Evolutionary conservation across 306 rosid species (phyloP).

Genomic region (Castanospermum australe): DNA sequence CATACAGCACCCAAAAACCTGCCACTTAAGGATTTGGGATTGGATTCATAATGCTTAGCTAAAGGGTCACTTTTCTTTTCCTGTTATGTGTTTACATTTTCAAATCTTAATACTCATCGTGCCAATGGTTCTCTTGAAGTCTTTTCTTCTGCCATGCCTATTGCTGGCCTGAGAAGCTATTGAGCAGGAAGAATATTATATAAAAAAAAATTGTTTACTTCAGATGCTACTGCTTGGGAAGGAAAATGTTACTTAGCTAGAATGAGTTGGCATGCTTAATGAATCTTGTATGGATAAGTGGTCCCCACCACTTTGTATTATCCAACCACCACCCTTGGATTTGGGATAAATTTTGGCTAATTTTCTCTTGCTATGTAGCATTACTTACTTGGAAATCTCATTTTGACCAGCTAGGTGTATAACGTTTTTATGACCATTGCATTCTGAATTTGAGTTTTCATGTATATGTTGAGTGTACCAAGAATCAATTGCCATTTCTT

Average conservation of each 20-base stretch:
- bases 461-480: background rate
- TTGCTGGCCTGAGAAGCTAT: background rate
- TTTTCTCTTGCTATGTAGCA: too few relatives aligned
- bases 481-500: slow-evolving; percentile 1
- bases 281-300: too few relatives aligned
- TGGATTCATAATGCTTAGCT: background rate
- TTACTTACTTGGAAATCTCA: background rate
- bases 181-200: background rate
- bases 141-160: background rate
- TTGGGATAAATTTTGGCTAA: too few relatives aligned
- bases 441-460: background rate
- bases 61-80: background rate
- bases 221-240: background rate
- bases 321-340: too few relatives aligned
- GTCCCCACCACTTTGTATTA: too few relatives aligned
- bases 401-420: background rate
- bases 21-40: background rate
- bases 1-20: background rate
- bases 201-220: background rate
- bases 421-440: background rate
- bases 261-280: too few relatives aligned
- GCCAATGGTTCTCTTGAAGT: background rate
- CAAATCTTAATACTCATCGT: background rate
- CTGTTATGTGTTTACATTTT: background rate
- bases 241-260: too few relatives aligned